Conservation (phyloP, 768 basidiomycete genomes). For the Phlebiopsis gigantea region DNA sequence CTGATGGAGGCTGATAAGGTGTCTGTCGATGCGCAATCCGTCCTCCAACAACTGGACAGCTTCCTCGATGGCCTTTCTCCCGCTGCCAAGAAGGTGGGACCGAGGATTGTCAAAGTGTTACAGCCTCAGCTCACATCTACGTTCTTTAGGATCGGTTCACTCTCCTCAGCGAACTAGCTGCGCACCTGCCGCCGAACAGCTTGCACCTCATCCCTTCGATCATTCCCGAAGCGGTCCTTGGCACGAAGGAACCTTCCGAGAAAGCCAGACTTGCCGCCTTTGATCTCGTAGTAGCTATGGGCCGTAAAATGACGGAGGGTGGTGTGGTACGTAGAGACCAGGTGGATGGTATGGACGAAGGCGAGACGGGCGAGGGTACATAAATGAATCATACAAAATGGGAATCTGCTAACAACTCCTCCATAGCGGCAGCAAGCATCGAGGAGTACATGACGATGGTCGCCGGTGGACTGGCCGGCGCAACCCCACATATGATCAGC, state of each 20-base stretch:
- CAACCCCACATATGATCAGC: slow-evolving; percentile 96
- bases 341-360: slow-evolving; percentile 82
- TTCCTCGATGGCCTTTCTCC: slow-evolving; percentile 60
- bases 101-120: neutral
- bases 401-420: neutral
- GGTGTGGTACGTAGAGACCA: slow-evolving; percentile 75
- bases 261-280: slow-evolving; percentile 87
- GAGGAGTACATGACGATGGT: slow-evolving; percentile 97
- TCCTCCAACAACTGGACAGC: slow-evolving; percentile 62
- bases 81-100: slow-evolving; percentile 80
- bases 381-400: slow-evolving; percentile 5
- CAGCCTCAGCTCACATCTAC: slow-evolving; percentile 28
- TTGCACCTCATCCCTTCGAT: slow-evolving; percentile 84
- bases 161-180: slow-evolving; percentile 66
- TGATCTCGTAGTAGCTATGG: slow-evolving; percentile 88
- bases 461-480: slow-evolving; percentile 88
- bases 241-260: slow-evolving; percentile 95
- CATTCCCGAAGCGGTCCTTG: slow-evolving; percentile 90
- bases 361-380: slow-evolving; percentile 43
- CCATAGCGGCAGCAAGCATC: slow-evolving; percentile 60
- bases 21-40: slow-evolving; percentile 45
- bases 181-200: slow-evolving; percentile 58
- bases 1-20: slow-evolving; percentile 63
- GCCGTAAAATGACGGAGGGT: slow-evolving; percentile 82
- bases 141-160: slow-evolving; percentile 60